These are phyloP conservation scores for Xylariaceae sp. DNA, from an alignment of 2,329 filamentous ascomycete genomes.

Conservation along the genomic window DNA sequence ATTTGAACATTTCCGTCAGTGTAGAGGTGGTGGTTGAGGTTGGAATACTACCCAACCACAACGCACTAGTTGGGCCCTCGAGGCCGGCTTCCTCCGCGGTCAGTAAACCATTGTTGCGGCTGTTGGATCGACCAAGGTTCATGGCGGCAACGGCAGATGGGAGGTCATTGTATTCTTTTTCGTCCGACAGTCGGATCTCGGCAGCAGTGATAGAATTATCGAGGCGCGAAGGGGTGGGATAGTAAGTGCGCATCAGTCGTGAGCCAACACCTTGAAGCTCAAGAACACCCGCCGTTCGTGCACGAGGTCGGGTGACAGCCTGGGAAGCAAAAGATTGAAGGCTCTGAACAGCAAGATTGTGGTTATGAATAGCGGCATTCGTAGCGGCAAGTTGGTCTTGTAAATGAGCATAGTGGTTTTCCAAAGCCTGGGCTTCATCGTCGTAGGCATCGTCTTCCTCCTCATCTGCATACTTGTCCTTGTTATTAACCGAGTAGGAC, in stretches of 20 bases:
- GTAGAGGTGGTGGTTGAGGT: slow-evolving; percentile 96
- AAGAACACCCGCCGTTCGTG: slow-evolving; percentile 84
- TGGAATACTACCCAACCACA: slow-evolving; percentile 97
- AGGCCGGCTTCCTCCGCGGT: slow-evolving; percentile 71
- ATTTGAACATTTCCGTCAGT: slow-evolving; percentile 87
- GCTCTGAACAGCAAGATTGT: slow-evolving; percentile 82
- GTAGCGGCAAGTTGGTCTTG: slow-evolving; percentile 60
- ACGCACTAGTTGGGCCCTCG: slow-evolving; percentile 83
- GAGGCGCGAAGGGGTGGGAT: slow-evolving; percentile 66
- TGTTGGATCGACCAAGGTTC: slow-evolving; percentile 62
- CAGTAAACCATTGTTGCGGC: slow-evolving; percentile 62
- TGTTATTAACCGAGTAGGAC: slow-evolving; percentile 97
- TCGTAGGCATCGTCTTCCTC: slow-evolving; percentile 70
- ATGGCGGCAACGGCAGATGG: slow-evolving; percentile 78
- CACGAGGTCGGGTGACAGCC: slow-evolving; percentile 76
- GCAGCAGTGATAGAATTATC: slow-evolving; percentile 70
- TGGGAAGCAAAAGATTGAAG: slow-evolving; percentile 71
- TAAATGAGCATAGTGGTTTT: slow-evolving; percentile 54
- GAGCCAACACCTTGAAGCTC: slow-evolving; percentile 61
- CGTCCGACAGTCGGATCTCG: slow-evolving; percentile 69
- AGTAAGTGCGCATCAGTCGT: slow-evolving; percentile 64
- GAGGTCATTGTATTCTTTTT: slow-evolving; percentile 73
- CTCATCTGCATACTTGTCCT: slow-evolving; percentile 90
- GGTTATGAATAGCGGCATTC: slow-evolving; percentile 71
- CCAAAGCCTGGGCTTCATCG: slow-evolving; percentile 48